Conservation (phyloP, 345 rosid species). For the Aquilaria yunnanensis region DNA sequence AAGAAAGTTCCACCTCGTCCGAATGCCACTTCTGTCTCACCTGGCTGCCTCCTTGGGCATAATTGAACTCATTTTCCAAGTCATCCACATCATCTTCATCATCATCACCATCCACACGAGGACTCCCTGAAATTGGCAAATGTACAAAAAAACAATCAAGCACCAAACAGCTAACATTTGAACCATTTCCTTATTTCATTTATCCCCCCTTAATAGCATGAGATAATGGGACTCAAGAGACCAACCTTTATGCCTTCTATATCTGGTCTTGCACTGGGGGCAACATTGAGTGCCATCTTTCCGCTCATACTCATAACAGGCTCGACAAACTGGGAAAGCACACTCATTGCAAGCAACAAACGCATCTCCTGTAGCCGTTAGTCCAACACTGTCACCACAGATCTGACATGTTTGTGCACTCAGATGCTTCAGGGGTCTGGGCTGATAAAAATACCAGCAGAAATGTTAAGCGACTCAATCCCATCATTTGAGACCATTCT, state of each 20-base stretch:
- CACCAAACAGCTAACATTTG: neutral
- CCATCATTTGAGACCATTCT: too few relatives aligned
- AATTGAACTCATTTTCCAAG: constrained; percentile 87
- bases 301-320: constrained; percentile 98
- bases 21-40: constrained; percentile 74
- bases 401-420: constrained; percentile 88
- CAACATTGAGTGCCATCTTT: constrained; percentile 98
- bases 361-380: constrained; percentile 50
- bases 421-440: constrained; percentile 70
- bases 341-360: constrained; percentile 99
- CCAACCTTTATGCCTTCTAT: constrained; percentile 86
- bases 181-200: too few relatives aligned
- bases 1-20: constrained; percentile 76
- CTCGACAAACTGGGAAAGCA: constrained; percentile 97
- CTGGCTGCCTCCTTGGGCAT: constrained; percentile 58
- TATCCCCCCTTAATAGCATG: neutral
- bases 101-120: constrained; percentile 94
- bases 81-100: constrained; percentile 98
- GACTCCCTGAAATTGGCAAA: constrained; percentile 52
- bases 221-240: constrained; percentile 1
- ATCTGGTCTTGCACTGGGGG: constrained; percentile 99
- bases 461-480: too few relatives aligned
- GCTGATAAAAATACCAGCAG: constrained; percentile 36
- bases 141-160: neutral
- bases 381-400: constrained; percentile 88